Conservation (phyloP, 176 grass and related monocot genomes). For the Zizania latifolia region DNA sequence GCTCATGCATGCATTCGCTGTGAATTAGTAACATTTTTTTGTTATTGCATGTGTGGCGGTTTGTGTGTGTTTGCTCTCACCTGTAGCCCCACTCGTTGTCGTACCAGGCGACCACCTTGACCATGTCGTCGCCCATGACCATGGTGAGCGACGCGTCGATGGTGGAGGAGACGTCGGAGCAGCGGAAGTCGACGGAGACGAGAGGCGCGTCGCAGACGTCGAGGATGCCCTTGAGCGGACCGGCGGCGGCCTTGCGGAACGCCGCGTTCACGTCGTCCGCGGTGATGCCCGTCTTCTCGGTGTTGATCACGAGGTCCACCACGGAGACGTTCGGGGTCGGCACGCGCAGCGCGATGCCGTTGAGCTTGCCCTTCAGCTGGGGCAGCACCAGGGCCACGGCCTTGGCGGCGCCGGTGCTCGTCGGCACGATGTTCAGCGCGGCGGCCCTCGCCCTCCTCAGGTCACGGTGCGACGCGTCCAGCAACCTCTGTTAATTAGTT, state of each 20-base stretch:
- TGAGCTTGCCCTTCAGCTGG: conserved; percentile 92
- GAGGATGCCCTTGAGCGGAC: conserved; percentile 68
- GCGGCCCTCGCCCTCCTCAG: conserved; percentile 71
- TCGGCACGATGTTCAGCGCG: conserved; percentile 97
- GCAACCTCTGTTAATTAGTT: conserved; percentile 44
- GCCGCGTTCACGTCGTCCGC: conserved; percentile 82
- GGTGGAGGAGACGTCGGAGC: conserved; percentile 79
- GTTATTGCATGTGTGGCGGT: neutral
- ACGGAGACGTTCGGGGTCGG: conserved; percentile 97
- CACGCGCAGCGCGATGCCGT: conserved; percentile 95
- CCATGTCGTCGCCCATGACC: conserved; percentile 99
- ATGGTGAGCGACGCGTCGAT: conserved; percentile 89
- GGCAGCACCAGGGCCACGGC: conserved; percentile 92
- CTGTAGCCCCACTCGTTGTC: conserved; percentile 99
- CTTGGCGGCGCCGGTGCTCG: conserved; percentile 87
- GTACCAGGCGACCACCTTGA: conserved; percentile 99
- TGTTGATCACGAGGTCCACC: conserved; percentile 92
- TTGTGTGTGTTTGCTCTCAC: conserved; percentile 22
- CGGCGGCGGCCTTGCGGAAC: conserved; percentile 67
- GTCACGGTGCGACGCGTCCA: conserved; percentile 94
- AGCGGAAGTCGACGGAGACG: conserved; percentile 94
- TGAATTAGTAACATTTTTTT: neutral
- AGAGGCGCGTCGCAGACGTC: conserved; percentile 77
- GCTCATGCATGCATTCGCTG: no score
- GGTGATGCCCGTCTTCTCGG: conserved; percentile 70